These are phyloP conservation scores for Globisporangium emineosum DNA, from an alignment of 352 stramenopile species.

Conservation along the genomic window DNA sequence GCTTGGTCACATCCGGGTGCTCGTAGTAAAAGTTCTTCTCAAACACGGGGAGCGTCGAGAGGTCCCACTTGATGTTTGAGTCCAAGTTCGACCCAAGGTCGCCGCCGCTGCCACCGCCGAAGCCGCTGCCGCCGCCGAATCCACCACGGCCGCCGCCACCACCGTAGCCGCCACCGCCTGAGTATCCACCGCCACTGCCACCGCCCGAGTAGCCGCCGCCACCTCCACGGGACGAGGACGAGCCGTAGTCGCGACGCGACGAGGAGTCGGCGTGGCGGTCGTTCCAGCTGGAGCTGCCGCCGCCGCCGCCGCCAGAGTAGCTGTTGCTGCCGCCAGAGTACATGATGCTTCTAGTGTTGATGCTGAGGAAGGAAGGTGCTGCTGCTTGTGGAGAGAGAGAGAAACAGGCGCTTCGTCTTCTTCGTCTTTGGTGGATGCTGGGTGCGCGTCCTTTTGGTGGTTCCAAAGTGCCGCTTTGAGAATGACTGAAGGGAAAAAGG, in stretches of 20 bases:
- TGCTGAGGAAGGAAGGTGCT: neutral
- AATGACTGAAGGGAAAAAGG: slow-evolving; percentile 1
- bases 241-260: slow-evolving; percentile 61
- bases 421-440: slow-evolving; percentile 7
- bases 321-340: slow-evolving; percentile 44
- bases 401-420: neutral
- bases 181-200: slow-evolving; percentile 36
- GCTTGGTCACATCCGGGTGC: slow-evolving; percentile 95
- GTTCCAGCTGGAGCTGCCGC: slow-evolving; percentile 31
- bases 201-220: slow-evolving; percentile 25
- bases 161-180: slow-evolving; percentile 29
- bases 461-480: slow-evolving; percentile 11
- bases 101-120: slow-evolving; percentile 35
- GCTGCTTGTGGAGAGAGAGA: slow-evolving; percentile 9
- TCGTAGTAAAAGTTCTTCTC: slow-evolving; percentile 99
- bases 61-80: slow-evolving; percentile 94
- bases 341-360: slow-evolving; percentile 29
- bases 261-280: slow-evolving; percentile 76
- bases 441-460: slow-evolving; percentile 11
- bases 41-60: slow-evolving; percentile 93
- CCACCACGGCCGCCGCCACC: slow-evolving; percentile 25
- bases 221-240: slow-evolving; percentile 30
- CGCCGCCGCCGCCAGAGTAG: slow-evolving; percentile 20
- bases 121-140: slow-evolving; percentile 29
- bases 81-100: slow-evolving; percentile 88